phyloP scores from a whole-genome alignment of 495 filamentous ascomycete species.

The Neurospora sp. region DNA sequence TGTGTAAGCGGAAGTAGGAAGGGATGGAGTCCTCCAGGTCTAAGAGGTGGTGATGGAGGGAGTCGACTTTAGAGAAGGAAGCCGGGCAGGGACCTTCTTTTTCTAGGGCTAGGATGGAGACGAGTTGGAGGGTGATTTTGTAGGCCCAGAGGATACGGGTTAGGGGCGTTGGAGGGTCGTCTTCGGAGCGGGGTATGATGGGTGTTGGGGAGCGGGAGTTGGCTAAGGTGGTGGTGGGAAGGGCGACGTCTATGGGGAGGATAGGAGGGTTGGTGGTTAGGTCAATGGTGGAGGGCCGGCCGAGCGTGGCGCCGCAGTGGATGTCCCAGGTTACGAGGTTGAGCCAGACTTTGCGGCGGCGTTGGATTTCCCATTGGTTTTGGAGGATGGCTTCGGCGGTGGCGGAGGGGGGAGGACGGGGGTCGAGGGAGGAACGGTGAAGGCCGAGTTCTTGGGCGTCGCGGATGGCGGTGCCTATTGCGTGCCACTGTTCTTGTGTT shows the following conservation, averaged over 20 bases:
- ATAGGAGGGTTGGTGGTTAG: constrained; percentile 29
- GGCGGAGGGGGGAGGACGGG: constrained; percentile 21
- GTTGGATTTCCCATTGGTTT: constrained; percentile 44
- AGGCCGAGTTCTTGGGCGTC: constrained; percentile 57
- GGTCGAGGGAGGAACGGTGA: constrained; percentile 39
- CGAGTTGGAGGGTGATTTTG: constrained; percentile 22
- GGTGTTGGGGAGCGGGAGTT: constrained; percentile 25
- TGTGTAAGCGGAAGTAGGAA: constrained; percentile 34
- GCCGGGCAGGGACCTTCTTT: constrained; percentile 41
- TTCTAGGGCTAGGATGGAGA: constrained; percentile 36
- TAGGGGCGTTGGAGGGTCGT: constrained; percentile 33
- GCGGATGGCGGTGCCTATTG: constrained; percentile 44
- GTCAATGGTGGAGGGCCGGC: constrained; percentile 46
- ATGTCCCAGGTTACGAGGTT: constrained; percentile 50
- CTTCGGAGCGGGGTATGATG: constrained; percentile 21
- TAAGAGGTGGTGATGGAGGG: constrained; percentile 40
- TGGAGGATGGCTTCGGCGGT: constrained; percentile 34
- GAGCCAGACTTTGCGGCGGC: constrained; percentile 45
- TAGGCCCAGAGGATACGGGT: constrained; percentile 30
- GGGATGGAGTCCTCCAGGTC: constrained; percentile 39
- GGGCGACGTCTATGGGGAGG: constrained; percentile 29
- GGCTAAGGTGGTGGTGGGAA: constrained; percentile 2
- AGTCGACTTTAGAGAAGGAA: constrained; percentile 43
- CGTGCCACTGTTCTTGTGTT: constrained; percentile 42
- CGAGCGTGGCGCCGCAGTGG: constrained; percentile 49